Base-by-base conservation (phyloP, 1,139 yeast species). In the Kodamaea ohmeri region DNA sequence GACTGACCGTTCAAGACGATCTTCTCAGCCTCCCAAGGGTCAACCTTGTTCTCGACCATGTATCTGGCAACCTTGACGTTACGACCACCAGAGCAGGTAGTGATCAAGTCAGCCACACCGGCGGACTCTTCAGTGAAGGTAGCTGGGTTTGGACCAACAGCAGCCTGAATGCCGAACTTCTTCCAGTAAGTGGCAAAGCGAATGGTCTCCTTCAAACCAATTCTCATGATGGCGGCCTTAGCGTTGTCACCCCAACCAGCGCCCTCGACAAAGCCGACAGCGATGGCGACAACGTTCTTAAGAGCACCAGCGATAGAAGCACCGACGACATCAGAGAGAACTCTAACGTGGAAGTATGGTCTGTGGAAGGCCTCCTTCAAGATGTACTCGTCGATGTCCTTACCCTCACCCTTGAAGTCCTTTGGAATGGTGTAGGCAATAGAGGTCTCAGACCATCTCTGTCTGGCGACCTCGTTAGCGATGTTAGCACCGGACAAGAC, bases 231-330 rank as follows among this genome's bases (percentile, higher is more conserved):
- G 36, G 97, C 97, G 36, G 96, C 85, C 65, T 89, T 87, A 50
- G 97, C 96, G 59, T 90, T 90, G 67, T 88, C 96, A 60, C 97
- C 97, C 97, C 97, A 90, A 41, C 95, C 96, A 45, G 84, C 76
- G 51, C 97, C 97, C 65, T 87, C 96, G 45, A 89, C 96, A 58
- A 89, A 85, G 38, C 97, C 97, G 40, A 94, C 96, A 41, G 94
- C 89, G 55, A 87, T 73, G 37, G 97, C 97, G 50, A 89, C 87
- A 27, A 90, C 89, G 65, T 90, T 90, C 70, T 90, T 90, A 61
- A 90, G 74, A 4, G 97, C 97, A 54, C 97, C 97, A 29, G 96
- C 95, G 48, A 90, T 77, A 13, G 95, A 85, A 41, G 89, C 90
- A 57, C 97, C 97, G 20, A 92, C 92, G 41, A 89, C 92, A 60